Base-by-base conservation (phyloP, 2,329 filamentous ascomycete species). In the Pseudogymnoascus sp. region DNA sequence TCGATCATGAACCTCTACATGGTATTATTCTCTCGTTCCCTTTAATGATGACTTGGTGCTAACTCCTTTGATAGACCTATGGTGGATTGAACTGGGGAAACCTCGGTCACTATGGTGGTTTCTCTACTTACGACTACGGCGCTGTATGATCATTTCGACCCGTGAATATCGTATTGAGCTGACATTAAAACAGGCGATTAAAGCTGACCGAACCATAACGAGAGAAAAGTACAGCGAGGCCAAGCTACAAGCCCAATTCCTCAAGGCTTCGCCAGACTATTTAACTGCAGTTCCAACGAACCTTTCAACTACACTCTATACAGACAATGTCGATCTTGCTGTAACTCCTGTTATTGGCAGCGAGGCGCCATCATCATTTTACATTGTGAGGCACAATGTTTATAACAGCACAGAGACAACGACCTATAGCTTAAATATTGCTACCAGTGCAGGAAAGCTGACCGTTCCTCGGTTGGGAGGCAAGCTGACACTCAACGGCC, bases 31-130 rank as follows among this genome's bases (percentile, higher is more conserved):
- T 19, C n/a, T 22, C 35, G 2, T 3, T 6, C 12, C 2, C 24
- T 65, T 53, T 50, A 4, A 16, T 19, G n/a, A 5, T 26, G 61
- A 0, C n/a, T 59, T 43, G 43, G 50, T 56, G 50, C 50, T 56
- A 22, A 66, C 41, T 31, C 1, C 33, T 86, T 82, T 87, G 82
- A 14, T 56, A 56, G 50, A 56, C 83, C 0, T 92, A 81, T 66
- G 89, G 90, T 11, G 89, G 89, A 4, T 91, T 89, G 0, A 93
- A 93, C 72, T 93, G 89, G 89, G 89, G 89, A 0, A 91, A 90
- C 64, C 73, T 90, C 4, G 88, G 89, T 0, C 83, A 90, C 66
- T 82, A 86, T 3, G 85, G 84, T 4, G 83, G 80, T 10, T 84
- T 85, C 65, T 83, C 80, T 0, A 80, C 79, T 0, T 81, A 82